These are phyloP conservation scores for Debaryomycetaceae sp. DNA, from an alignment of 1,139 yeast species.

Conservation along the genomic window DNA sequence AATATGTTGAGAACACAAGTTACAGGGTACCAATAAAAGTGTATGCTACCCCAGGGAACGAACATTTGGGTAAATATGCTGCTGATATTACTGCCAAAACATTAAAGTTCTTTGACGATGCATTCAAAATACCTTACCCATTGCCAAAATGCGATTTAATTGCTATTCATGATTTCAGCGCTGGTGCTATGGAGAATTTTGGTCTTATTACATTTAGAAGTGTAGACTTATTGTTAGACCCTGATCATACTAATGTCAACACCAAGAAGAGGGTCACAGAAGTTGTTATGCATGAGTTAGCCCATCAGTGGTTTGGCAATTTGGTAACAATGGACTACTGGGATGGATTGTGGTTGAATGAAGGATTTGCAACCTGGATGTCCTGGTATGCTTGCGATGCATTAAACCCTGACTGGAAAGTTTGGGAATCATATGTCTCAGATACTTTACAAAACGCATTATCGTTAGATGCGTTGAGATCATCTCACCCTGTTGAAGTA, in stretches of 20 bases:
- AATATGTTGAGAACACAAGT: conserved; percentile 59
- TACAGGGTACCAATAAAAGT: conserved; percentile 64
- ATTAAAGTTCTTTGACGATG: conserved; percentile 47
- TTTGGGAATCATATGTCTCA: conserved; percentile 70
- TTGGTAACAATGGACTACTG: conserved; percentile 64
- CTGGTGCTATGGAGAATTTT: conserved; percentile 64
- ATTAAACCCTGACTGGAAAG: conserved; percentile 83
- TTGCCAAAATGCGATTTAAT: conserved; percentile 57
- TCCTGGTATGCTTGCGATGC: conserved; percentile 77
- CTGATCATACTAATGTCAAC: conserved; percentile 39
- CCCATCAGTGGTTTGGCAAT: conserved; percentile 68
- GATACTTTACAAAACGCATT: conserved; percentile 70
- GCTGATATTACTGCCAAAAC: conserved; percentile 52
- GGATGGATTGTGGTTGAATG: conserved; percentile 64
- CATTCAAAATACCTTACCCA: conserved; percentile 58
- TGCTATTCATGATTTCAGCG: conserved; percentile 56
- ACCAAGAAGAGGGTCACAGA: conserved; percentile 76
- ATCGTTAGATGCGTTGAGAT: conserved; percentile 65
- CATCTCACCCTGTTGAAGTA: conserved; percentile 84
- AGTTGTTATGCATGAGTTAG: conserved; percentile 79
- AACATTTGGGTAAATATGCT: conserved; percentile 47
- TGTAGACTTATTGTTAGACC: conserved; percentile 50
- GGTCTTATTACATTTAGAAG: conserved; percentile 56
- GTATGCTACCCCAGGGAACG: conserved; percentile 53
- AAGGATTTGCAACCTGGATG: conserved; percentile 84